Conservation (phyloP, 2,329 filamentous ascomycete species). For the Trichoderma sp. region DNA sequence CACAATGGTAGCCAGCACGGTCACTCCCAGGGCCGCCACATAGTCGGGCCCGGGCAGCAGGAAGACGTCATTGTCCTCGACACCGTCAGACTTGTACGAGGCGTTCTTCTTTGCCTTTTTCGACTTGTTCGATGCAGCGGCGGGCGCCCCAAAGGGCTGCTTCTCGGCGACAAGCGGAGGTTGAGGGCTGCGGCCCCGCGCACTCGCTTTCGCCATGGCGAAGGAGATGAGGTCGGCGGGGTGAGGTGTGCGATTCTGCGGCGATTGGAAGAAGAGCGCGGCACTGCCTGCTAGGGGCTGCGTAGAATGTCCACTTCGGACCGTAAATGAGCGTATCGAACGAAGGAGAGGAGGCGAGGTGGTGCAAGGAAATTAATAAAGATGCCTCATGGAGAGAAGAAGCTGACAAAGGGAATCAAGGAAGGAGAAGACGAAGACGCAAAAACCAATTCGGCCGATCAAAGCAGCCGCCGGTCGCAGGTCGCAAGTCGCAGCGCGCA, state of each 20-base stretch:
- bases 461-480: conserved; percentile 23
- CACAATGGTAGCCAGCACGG: conserved; percentile 74
- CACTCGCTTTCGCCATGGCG: conserved; percentile 43
- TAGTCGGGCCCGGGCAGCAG: conserved; percentile 83
- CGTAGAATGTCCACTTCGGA: conserved; percentile 20
- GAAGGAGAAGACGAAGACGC: conserved; percentile 18
- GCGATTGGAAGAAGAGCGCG: conserved; percentile 5
- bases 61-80: conserved; percentile 90
- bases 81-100: conserved; percentile 76
- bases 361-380: conserved; percentile 26
- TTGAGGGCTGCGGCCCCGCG: conserved; percentile 45
- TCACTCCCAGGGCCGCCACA: conserved; percentile 72
- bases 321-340: conserved; percentile 29
- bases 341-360: conserved; percentile 27
- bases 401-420: conserved; percentile 24
- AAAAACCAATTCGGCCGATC: conserved; percentile 21
- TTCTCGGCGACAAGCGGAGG: conserved; percentile 37
- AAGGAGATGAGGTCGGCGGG: conserved; percentile 18
- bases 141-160: conserved; percentile 23
- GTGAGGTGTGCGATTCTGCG: background rate
- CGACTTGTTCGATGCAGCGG: conserved; percentile 37
- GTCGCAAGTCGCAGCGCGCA: conserved; percentile 26
- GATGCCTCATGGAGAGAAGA: conserved; percentile 26
- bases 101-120: conserved; percentile 46
- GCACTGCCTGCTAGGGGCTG: background rate